These are phyloP conservation scores for Apiotrichum laibachii DNA, from an alignment of 1,284 basidiomycete genomes.

Conservation along the genomic window DNA sequence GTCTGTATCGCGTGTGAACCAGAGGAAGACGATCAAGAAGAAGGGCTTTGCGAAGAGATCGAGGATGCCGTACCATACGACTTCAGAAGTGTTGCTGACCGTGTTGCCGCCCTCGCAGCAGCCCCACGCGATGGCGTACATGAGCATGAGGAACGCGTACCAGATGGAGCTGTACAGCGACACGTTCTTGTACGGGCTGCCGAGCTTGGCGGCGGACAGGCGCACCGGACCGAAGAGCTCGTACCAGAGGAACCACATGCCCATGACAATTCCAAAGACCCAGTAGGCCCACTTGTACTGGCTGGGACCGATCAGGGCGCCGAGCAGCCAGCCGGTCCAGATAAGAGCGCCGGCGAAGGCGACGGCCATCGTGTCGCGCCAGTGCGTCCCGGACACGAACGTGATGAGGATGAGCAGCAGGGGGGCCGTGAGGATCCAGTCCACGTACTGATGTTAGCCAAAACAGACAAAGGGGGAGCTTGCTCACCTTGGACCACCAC, in stretches of 20 bases:
- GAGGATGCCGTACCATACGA: slow-evolving; percentile 61
- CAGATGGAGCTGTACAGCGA: slow-evolving; percentile 28
- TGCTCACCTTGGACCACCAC: slow-evolving; percentile 53
- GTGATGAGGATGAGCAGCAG: slow-evolving; percentile 58
- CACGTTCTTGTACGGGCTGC: slow-evolving; percentile 49
- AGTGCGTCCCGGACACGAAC: slow-evolving; percentile 57
- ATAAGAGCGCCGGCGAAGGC: slow-evolving; percentile 55
- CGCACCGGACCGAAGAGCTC: slow-evolving; percentile 45
- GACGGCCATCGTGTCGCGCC: slow-evolving; percentile 56
- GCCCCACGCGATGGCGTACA: slow-evolving; percentile 56
- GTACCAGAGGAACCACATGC: slow-evolving; percentile 58
- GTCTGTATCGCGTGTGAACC: slow-evolving; percentile 29
- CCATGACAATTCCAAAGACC: slow-evolving; percentile 53
- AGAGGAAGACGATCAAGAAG: slow-evolving; percentile 26
- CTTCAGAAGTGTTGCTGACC: slow-evolving; percentile 46
- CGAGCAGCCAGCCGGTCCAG: slow-evolving; percentile 59
- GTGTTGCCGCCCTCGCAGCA: slow-evolving; percentile 52
- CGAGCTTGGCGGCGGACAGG: slow-evolving; percentile 28
- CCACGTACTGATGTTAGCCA: slow-evolving; percentile 52
- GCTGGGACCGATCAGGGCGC: slow-evolving; percentile 54
- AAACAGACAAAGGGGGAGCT: background rate
- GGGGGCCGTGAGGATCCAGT: slow-evolving; percentile 61
- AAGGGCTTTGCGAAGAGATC: slow-evolving; percentile 59
- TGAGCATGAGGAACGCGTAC: slow-evolving; percentile 57
- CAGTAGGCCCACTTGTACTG: slow-evolving; percentile 59